Evolutionary conservation across 176 grass and related monocot genomes (phyloP), one percentile per base, ranked within the genome.

Genomic region (Tillandsia leiboldiana): DNA sequence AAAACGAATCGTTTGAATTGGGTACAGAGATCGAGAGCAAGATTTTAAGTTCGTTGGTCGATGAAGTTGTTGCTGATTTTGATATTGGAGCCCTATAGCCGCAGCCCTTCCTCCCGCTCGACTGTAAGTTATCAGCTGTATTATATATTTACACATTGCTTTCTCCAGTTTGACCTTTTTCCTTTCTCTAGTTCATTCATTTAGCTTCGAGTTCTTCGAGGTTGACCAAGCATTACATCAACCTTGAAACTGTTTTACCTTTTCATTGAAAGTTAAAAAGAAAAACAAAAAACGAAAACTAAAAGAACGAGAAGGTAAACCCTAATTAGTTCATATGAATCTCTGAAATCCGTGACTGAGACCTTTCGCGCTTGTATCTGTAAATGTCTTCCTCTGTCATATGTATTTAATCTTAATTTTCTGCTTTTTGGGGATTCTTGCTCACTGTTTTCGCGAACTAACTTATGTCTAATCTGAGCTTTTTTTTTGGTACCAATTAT

Each of bases 31-130:
- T 99, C 56, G 65, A 77, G 53, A 77, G 5, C n/a, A 80, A 83
- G 17, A 51, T 93, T 24, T 72, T 99, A 56, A 76, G 56, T 64
- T 77, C 80, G 22, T 82, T 93, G 84, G 22, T 84, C 14, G 87
- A 88, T 73, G 95, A 90, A 82, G 67, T 80, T 47, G 75, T 90
- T 48, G 71, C 79, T 72, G 87, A 94, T 70, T 78, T 94, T 51
- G 69, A 75, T 65, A 81, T 48, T 70, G 64, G 64, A 48, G 33
- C 51, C 47, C 50, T 23, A n/a, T 74, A 51, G 70, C 81, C 81
- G 74, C 58, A 18, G 59, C 14, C 12, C 49, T 77, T 56, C 28
- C 48, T 17, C 51, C 65, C 58, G 15, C 5, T 22, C 64, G 69
- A 81, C 27, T 73, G 77, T 66, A 59, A 77, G 78, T 73, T 81